phyloP scores from a whole-genome alignment of 129 eudicot genomes.

The Silybum marianum region DNA sequence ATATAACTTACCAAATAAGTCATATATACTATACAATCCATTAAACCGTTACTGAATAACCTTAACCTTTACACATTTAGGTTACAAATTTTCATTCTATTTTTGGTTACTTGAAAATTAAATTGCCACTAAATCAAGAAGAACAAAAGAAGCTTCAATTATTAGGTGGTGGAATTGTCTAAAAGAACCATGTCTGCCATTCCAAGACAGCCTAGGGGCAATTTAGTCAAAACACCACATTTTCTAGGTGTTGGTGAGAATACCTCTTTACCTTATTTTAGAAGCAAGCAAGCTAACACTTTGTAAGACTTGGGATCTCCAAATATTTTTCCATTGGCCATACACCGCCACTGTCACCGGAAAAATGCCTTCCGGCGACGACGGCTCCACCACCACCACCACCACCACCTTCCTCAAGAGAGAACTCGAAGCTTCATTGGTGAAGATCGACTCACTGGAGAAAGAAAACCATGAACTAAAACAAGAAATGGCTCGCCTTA shows the following conservation, averaged over 20 bases:
- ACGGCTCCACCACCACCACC: constrained; percentile 24
- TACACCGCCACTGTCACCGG: neutral
- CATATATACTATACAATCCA: neutral
- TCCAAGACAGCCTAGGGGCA: constrained; percentile 21
- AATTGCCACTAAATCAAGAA: neutral
- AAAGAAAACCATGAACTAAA: constrained; percentile 64
- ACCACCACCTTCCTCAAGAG: constrained; percentile 38
- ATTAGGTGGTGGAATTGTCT: neutral
- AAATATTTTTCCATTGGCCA: constrained; percentile 25
- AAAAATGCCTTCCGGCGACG: constrained; percentile 42
- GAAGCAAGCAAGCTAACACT: constrained; percentile 39
- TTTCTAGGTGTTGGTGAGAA: constrained; percentile 36
- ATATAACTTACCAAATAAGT: neutral
- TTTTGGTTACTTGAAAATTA: neutral
- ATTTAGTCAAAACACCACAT: constrained; percentile 1
- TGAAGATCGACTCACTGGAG: constrained; percentile 50
- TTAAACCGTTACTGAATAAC: neutral
- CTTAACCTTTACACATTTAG: neutral
- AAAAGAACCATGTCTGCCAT: constrained; percentile 2
- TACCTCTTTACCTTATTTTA: constrained; percentile 40
- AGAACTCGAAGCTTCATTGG: constrained; percentile 62
- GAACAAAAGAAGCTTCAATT: neutral
- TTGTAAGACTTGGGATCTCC: constrained; percentile 37
- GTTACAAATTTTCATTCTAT: too few relatives aligned
- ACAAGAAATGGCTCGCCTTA: constrained; percentile 56